These are phyloP conservation scores for Leccinum arenicola DNA, from an alignment of 768 basidiomycete genomes.

Conservation along the genomic window DNA sequence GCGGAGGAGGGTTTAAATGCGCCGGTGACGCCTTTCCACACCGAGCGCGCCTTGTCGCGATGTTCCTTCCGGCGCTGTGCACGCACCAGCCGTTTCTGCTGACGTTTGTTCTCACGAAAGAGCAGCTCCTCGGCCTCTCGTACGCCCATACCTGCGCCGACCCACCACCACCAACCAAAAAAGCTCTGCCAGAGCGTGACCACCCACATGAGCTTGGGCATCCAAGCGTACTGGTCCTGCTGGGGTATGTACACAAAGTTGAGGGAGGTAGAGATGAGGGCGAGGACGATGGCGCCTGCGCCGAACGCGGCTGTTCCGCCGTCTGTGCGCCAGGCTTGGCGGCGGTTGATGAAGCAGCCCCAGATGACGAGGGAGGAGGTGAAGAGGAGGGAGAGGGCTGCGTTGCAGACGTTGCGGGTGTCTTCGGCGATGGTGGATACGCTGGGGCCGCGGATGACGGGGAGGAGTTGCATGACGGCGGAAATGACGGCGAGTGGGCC, in stretches of 20 bases:
- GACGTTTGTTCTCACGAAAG: constrained; percentile 50
- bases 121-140: constrained; percentile 68
- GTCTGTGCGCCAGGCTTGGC: constrained; percentile 93
- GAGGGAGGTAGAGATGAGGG: constrained; percentile 77
- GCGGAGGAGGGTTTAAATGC: constrained; percentile 36
- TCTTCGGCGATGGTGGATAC: constrained; percentile 62
- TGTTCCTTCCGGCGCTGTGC: constrained; percentile 48
- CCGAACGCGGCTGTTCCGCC: constrained; percentile 97
- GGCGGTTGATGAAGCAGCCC: constrained; percentile 88
- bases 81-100: constrained; percentile 43
- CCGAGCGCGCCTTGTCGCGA: constrained; percentile 50
- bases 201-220: constrained; percentile 85
- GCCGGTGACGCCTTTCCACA: constrained; percentile 58
- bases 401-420: constrained; percentile 92
- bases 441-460: constrained; percentile 41
- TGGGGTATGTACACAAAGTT: constrained; percentile 85
- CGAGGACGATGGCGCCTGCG: constrained; percentile 76
- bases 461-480: constrained; percentile 80
- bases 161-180: constrained; percentile 99
- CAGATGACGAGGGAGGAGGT: constrained; percentile 86
- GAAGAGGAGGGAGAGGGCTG: constrained; percentile 93
- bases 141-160: constrained; percentile 84
- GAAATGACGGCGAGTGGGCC: constrained; percentile 85
- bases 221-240: constrained; percentile 88
- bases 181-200: constrained; percentile 97